phyloP scores from a whole-genome alignment of 768 basidiomycete species.

The Pleurotus ostreatus region DNA sequence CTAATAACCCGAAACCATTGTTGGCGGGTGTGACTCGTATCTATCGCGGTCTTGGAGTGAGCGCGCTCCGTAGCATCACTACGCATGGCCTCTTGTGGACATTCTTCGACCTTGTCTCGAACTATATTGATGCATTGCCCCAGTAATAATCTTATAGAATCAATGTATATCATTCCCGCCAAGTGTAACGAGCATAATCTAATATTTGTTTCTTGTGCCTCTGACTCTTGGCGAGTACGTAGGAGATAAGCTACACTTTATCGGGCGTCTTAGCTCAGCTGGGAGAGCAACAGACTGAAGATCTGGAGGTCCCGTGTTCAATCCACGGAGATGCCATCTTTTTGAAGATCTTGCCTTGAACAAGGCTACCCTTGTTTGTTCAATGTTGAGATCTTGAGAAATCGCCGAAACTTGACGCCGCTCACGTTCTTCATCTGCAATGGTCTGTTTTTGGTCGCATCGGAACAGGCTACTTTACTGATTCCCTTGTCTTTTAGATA shows the following conservation, averaged over 20 bases:
- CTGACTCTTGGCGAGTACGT: too few species aligned
- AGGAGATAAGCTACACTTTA: not conserved
- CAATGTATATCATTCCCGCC: not conserved
- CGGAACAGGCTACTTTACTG: too few species aligned
- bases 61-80: conserved; percentile 86
- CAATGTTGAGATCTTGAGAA: too few species aligned
- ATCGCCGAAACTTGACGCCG: too few species aligned
- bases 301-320: conserved; percentile 78
- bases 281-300: conserved; percentile 78
- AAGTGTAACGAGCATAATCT: not conserved
- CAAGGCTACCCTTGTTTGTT: too few species aligned
- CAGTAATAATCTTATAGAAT: conserved; percentile 6
- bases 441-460: too few species aligned
- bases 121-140: conserved; percentile 66
- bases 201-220: not conserved
- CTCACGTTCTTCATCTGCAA: too few species aligned
- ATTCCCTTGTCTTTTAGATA: too few species aligned
- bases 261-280: conserved; percentile 51
- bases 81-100: conserved; percentile 96
- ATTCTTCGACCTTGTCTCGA: conserved; percentile 76
- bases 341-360: conserved; percentile 13
- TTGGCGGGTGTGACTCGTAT: conserved; percentile 76
- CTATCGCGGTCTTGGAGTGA: conserved; percentile 93
- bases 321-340: conserved; percentile 70
- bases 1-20: conserved; percentile 70